Percentiles rank a stretch among this genome's conserved stretches.
phyloP scores from a whole-genome alignment of 192 early-diverging fungal species.

The Lunasporangiospora selenospora region DNA sequence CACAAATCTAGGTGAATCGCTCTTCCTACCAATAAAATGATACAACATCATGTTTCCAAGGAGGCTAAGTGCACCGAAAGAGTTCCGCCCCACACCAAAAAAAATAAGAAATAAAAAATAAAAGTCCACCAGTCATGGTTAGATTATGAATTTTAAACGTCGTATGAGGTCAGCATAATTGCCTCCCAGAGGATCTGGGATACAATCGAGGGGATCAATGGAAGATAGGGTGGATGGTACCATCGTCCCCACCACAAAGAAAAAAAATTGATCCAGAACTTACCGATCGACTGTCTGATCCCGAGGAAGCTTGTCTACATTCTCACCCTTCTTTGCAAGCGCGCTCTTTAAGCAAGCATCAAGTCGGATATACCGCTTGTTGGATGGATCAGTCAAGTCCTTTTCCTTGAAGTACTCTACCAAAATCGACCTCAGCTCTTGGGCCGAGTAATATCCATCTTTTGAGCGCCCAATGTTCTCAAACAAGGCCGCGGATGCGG shows the following conservation, averaged over 20 bases:
- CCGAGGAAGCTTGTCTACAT: constrained; percentile 21
- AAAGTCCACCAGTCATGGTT: too few relatives aligned
- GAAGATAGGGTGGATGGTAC: too few relatives aligned
- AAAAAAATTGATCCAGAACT: background rate
- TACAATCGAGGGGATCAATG: too few relatives aligned
- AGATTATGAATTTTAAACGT: too few relatives aligned
- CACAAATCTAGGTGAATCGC: constrained; percentile 26
- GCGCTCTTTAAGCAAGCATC: constrained; percentile 19
- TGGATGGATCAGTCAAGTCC: constrained; percentile 62
- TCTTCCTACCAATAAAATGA: constrained; percentile 29
- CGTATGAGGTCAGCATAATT: too few relatives aligned
- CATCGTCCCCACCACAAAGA: too few relatives aligned
- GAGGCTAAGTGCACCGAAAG: constrained; percentile 9
- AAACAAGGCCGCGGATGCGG: constrained; percentile 57
- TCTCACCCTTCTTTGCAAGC: constrained; percentile 27
- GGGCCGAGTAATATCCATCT: constrained; percentile 61
- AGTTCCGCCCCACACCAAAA: too few relatives aligned
- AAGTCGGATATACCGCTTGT: constrained; percentile 41
- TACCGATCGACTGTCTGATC: constrained; percentile 34
- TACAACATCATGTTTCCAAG: constrained; percentile 32
- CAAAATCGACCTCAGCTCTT: constrained; percentile 64
- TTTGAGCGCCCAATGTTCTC: constrained; percentile 52
- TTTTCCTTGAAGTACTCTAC: constrained; percentile 70
- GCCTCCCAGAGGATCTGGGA: too few relatives aligned
- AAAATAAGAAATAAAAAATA: too few relatives aligned